Evolutionary conservation across 1,139 yeast genomes (phyloP), one percentile per base, ranked within the genome.

Genomic region (Sugiyamaella xylanicola): DNA sequence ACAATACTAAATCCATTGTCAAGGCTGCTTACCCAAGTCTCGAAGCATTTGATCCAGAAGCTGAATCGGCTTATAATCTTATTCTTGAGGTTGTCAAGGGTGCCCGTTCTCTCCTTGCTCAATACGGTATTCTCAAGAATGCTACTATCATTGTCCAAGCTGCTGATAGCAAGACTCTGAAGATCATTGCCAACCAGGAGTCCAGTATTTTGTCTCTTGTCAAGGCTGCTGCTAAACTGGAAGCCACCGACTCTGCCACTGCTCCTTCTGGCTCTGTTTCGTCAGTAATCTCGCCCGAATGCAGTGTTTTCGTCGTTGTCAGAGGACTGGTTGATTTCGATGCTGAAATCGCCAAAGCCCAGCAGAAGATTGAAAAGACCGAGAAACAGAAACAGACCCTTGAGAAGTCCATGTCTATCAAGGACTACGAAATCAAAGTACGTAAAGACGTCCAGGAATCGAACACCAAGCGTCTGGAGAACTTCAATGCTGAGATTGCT

Each of bases 301-400:
- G 90, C 69, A 86, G 86, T 60, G 98, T 92, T 39, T 96, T 89
- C 68, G 83, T 92, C 37, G 80, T 93, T 70, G 97, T 93, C 58
- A 90, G 90, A 79, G 98, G 98, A 55, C 95, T 88, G 71, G 85
- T 93, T 65, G 97, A 93, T 71, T 82, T 92, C 66, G 97, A 91
- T 66, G 86, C 87, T 52, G 98, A 93, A 75, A 88, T 93, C 67
- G 70, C 79, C 63, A 93, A 92, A 80, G 95, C 92, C 47, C 73
- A 78, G 66, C 84, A 83, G 80, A 91, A 87, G 77, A 79, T 91
- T 68, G 79, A 74, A 56, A 85, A 83, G 72, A 76, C 80, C 42
- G 70, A 72, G 60, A 78, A 77, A 64, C 69, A 77, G 55, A 78
- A 80, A 66, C 75, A 74, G 47, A 73, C 76, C 59, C 75, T 85